Base-by-base conservation (phyloP, 106 monocot species). In the Alisma plantagoaquatica region DNA sequence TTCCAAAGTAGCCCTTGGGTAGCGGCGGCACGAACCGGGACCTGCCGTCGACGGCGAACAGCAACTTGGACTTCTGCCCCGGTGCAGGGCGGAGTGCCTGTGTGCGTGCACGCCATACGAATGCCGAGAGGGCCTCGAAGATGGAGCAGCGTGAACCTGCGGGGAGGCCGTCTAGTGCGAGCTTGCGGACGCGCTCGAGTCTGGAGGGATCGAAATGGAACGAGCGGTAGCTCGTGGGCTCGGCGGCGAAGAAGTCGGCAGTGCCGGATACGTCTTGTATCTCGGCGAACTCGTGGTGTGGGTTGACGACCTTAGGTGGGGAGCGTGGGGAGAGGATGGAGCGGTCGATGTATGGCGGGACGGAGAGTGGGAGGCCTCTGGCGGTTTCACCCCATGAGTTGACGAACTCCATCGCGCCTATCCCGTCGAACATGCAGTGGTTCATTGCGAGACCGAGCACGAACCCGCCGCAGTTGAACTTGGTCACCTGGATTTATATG, bases 361-460 rank as follows among this genome's bases (percentile, higher is more conserved):
- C 56, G 23, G 69, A 43, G 3, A 91, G 56, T 14, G 77, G 74
- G 11, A 72, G 51, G 53, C 69, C 66, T 0, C 91, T 58, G 2
- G 91, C 77, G 1, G 74, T 77, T 32, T 81, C 77, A 3, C 69
- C 90, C 91, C 91, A 91, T 12, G 91, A 77, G 77, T 74, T 77
- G 32, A 91, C 80, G 46, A 91, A 84, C 55, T 91, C 84, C 91
- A 84, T 81, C 18, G 91, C 91, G 2, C 66, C 80, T 12, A 91
- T 31, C 10, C 84, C 84, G 41, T 91, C 84, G 27, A 91, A 81
- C 80, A 91, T 91, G 75, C 84, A 91, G 71, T 91, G 91, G 74
- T 91, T 84, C 84, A 91, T 77, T 29, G 69, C 62, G 0, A 91
- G 72, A 2, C 91, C 91, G 0, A 91, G 74, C 25, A 71, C 51